Conservation (phyloP, 495 filamentous ascomycete species). For the Neurospora sp. region DNA sequence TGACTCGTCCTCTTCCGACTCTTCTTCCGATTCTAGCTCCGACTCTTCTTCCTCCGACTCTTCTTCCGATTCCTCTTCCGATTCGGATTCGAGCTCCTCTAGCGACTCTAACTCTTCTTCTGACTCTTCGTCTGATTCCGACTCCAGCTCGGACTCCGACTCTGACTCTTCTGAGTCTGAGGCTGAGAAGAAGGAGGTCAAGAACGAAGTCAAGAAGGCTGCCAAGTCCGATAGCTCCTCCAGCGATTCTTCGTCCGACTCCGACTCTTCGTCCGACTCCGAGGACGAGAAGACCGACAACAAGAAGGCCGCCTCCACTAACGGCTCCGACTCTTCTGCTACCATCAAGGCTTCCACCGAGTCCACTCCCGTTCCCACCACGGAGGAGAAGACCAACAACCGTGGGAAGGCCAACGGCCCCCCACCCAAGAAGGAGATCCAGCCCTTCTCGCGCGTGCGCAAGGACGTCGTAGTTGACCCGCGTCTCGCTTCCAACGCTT, state of each 20-base stretch:
- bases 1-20: conserved; percentile 21
- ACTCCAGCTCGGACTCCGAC: conserved; percentile 31
- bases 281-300: conserved; percentile 26
- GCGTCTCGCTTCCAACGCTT: conserved; percentile 56
- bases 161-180: conserved; percentile 21
- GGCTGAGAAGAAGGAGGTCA: conserved; percentile 10
- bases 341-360: conserved; percentile 34
- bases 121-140: conserved; percentile 32
- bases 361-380: conserved; percentile 38
- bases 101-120: conserved; percentile 26
- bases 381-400: conserved; percentile 32
- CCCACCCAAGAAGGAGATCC: conserved; percentile 44
- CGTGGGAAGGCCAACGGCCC: conserved; percentile 25
- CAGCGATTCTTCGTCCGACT: too few relatives aligned
- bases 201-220: conserved; percentile 4
- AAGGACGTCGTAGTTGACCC: conserved; percentile 50
- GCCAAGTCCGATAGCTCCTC: conserved; percentile 26
- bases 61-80: conserved; percentile 31
- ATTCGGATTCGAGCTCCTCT: conserved; percentile 20
- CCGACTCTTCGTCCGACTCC: conserved; percentile 16
- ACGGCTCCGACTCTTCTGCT: conserved; percentile 28
- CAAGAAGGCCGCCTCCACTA: conserved; percentile 9
- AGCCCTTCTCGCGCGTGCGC: conserved; percentile 56
- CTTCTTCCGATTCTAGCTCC: conserved; percentile 31
- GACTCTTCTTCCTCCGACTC: conserved; percentile 26